Evolutionary conservation across 2,329 filamentous ascomycete genomes (phyloP).

Genomic region (Pseudogymnoascus sp.): DNA sequence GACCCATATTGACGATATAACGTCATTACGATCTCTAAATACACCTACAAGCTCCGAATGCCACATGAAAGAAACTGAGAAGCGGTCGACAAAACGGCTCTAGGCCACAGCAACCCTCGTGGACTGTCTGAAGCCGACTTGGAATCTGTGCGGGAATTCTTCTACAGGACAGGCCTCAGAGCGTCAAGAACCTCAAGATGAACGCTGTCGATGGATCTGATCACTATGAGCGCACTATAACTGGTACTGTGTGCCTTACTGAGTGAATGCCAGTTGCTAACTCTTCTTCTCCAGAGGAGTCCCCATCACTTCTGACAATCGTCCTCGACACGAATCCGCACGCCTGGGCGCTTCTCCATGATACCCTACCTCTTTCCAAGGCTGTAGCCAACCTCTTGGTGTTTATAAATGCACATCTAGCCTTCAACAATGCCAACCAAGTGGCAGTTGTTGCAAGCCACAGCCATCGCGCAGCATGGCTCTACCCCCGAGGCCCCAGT

Average conservation of each 20-base stretch:
- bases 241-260: slow-evolving; percentile 30
- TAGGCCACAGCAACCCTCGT: slow-evolving; percentile 1
- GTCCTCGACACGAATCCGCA: slow-evolving; percentile 95
- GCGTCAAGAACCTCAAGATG: slow-evolving; percentile 37
- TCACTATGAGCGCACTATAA: slow-evolving; percentile 40
- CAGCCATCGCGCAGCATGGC: slow-evolving; percentile 75
- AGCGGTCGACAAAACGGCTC: not conserved
- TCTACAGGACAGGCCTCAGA: slow-evolving; percentile 14
- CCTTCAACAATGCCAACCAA: slow-evolving; percentile 87
- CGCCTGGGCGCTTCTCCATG: slow-evolving; percentile 74
- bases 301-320: slow-evolving; percentile 79
- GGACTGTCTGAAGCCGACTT: not conserved
- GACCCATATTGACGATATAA: not conserved
- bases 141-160: not conserved
- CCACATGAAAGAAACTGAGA: not conserved
- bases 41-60: not conserved
- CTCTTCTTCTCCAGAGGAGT: slow-evolving; percentile 34
- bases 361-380: slow-evolving; percentile 69
- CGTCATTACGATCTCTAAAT: not conserved
- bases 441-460: slow-evolving; percentile 89
- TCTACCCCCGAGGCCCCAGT: slow-evolving; percentile 59
- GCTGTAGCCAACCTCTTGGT: slow-evolving; percentile 85
- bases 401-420: slow-evolving; percentile 93
- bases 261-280: slow-evolving; percentile 13
- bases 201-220: slow-evolving; percentile 56